Evolutionary conservation across 2,329 filamentous ascomycete species (phyloP).

Genomic region (Microthyrium microscopicum): DNA sequence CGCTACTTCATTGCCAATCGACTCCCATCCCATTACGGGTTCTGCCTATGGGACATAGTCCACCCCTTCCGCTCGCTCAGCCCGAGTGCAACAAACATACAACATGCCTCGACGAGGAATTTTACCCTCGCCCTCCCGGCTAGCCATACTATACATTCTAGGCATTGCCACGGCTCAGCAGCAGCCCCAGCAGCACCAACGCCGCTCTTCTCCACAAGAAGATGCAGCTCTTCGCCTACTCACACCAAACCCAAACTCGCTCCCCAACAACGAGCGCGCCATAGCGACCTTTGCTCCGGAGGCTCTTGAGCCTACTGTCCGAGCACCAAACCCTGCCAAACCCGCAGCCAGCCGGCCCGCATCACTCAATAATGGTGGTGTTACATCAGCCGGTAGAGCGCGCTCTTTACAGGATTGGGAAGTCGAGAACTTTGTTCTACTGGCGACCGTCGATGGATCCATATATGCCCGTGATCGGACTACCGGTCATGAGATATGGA

Average conservation of each 20-base stretch:
- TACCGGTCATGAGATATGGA: constrained; percentile 73
- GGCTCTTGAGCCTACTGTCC: constrained; percentile 53
- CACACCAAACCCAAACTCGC: constrained; percentile 13
- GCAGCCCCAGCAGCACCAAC: constrained; percentile 19
- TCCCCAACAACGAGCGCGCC: constrained; percentile 63
- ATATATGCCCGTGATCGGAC: constrained; percentile 81
- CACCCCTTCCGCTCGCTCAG: too few species aligned
- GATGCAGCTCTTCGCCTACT: constrained; percentile 10
- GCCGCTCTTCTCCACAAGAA: constrained; percentile 14
- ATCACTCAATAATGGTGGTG: constrained; percentile 2
- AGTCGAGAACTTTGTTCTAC: constrained; percentile 98
- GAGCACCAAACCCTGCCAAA: constrained; percentile 73
- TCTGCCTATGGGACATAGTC: too few species aligned
- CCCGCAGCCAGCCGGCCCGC: constrained; percentile 21
- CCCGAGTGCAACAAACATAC: too few species aligned
- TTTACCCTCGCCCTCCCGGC: constrained; percentile 10
- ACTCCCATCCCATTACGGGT: too few species aligned
- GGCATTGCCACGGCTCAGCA: constrained; percentile 22
- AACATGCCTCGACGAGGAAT: too few species aligned
- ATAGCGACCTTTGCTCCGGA: constrained; percentile 96
- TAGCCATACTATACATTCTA: constrained; percentile 20
- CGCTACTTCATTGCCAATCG: too few species aligned
- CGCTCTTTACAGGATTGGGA: constrained; percentile 98
- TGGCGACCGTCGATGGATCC: constrained; percentile 98
- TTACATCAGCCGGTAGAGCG: constrained; percentile 52